phyloP scores from a whole-genome alignment of 306 rosid genomes.

The Carpinus fangiana region DNA sequence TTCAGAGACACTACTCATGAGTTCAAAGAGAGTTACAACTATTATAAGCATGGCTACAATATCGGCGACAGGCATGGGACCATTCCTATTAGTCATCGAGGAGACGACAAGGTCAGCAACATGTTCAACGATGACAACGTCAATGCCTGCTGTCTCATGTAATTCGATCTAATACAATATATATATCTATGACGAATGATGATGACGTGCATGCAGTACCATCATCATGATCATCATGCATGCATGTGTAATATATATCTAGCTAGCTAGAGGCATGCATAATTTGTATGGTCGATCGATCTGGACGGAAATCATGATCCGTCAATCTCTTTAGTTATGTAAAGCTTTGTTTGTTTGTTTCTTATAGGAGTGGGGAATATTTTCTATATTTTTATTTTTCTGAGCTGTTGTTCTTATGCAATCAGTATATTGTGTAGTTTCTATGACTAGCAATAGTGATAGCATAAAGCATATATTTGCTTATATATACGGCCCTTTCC shows the following conservation, averaged over 20 bases:
- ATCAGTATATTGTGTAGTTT: not conserved
- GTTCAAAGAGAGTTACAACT: conserved; percentile 83
- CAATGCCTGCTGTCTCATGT: conserved; percentile 82
- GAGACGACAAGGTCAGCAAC: conserved; percentile 92
- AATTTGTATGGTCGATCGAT: too few species aligned
- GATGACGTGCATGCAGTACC: too few species aligned
- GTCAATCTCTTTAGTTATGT: too few species aligned
- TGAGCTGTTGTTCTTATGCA: not conserved
- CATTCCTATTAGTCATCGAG: conserved; percentile 65
- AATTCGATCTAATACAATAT: not conserved
- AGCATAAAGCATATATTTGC: not conserved
- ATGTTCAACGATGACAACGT: conserved; percentile 96
- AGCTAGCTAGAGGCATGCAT: too few species aligned
- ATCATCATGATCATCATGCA: too few species aligned
- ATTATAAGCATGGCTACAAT: conserved; percentile 88
- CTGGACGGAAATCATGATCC: too few species aligned
- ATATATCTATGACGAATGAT: not conserved
- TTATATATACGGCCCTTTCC: not conserved
- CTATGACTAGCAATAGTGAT: not conserved
- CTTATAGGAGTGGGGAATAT: conserved; percentile 12
- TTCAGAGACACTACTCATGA: conserved; percentile 72
- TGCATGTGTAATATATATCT: too few species aligned
- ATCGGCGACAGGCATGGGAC: conserved; percentile 72
- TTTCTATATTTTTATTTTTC: conserved; percentile 5
- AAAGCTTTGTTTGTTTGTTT: too few species aligned